Base-by-base conservation (phyloP, 2,329 filamentous ascomycete species). In the Trichoderma afroharzianum region DNA sequence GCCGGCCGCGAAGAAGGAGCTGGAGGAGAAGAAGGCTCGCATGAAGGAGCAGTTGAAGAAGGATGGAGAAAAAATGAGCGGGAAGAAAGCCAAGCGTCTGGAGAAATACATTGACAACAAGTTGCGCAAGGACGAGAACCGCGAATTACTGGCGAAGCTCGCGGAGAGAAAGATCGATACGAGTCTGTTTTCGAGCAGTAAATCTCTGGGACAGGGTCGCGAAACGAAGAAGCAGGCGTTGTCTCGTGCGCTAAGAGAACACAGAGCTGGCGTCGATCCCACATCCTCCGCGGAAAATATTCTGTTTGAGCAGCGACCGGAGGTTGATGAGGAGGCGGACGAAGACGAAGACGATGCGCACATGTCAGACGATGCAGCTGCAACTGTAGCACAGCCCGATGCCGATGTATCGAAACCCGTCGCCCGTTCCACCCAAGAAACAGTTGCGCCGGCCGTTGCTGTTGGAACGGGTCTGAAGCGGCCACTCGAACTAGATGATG, bases 121-220 rank as follows among this genome's bases (percentile, higher is more conserved):
- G 86, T 85, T 99, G 59, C 93, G 91, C 81, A 98, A 97, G 81
- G 96, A 99, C 79, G 95, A 98, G 81, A 97, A 93, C 77, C 86
- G 93, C 32, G 92, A 90, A 71, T 84, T 99, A 33, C 86, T 98
- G 76, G 92, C 93, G 78, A 95, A 96, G 79, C 86, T 99, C 30
- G 93, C 93, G 21, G 86, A 89, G 73, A 87, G 89, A 69, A 94
- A 92, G 78, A 88, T 96, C 75, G 95, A 98, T 79, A 97, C 93
- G 1, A 93, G 88, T 73, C 83, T 94, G 24, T 91, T 97, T 73
- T 87, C 90, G 71, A 97, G 94, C 79, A 93, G 92, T 67, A 93
- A 89, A 75, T 89, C 90, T 71, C 82, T 98, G 9, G 95, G 95
- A 1, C 89, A 91, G 75, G 88, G 85, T 68, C 90, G 85, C 78